Conservation (phyloP, 2,329 filamentous ascomycete species). For the Talaromyces verruculosus region DNA sequence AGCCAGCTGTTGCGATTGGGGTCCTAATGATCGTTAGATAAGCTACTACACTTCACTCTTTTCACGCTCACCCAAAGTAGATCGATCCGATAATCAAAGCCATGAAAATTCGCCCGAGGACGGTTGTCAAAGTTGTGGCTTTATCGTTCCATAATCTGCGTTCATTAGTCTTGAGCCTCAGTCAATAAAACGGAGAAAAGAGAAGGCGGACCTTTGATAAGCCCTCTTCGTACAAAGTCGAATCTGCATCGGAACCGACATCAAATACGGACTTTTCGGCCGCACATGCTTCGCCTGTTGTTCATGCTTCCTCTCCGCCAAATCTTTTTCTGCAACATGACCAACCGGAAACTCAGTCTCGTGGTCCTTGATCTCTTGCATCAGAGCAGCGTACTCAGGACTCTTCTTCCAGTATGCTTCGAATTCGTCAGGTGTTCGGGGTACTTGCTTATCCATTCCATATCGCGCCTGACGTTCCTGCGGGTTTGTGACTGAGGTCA, state of each 20-base stretch:
- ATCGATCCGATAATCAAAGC: slow-evolving; percentile 70
- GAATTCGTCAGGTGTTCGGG: slow-evolving; percentile 57
- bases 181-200: neutral
- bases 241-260: slow-evolving; percentile 75
- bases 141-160: slow-evolving; percentile 62
- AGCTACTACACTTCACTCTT: neutral
- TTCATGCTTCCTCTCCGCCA: slow-evolving; percentile 26
- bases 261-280: slow-evolving; percentile 64
- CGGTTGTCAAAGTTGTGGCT: slow-evolving; percentile 66
- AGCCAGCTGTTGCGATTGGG: slow-evolving; percentile 61
- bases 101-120: slow-evolving; percentile 66
- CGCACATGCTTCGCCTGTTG: slow-evolving; percentile 40
- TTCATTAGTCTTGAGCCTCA: neutral
- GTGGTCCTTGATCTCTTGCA: slow-evolving; percentile 38
- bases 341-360: slow-evolving; percentile 35
- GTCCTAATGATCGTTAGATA: slow-evolving; percentile 6
- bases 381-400: slow-evolving; percentile 32
- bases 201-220: slow-evolving; percentile 17
- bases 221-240: slow-evolving; percentile 48
- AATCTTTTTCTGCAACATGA: slow-evolving; percentile 33
- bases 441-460: slow-evolving; percentile 60
- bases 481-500: slow-evolving; percentile 70
- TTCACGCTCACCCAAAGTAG: slow-evolving; percentile 55
- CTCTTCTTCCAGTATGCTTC: slow-evolving; percentile 52
- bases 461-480: slow-evolving; percentile 57